Evolutionary conservation across 352 stramenopile species (phyloP).

Genomic region (Phytophthora ramorum): DNA sequence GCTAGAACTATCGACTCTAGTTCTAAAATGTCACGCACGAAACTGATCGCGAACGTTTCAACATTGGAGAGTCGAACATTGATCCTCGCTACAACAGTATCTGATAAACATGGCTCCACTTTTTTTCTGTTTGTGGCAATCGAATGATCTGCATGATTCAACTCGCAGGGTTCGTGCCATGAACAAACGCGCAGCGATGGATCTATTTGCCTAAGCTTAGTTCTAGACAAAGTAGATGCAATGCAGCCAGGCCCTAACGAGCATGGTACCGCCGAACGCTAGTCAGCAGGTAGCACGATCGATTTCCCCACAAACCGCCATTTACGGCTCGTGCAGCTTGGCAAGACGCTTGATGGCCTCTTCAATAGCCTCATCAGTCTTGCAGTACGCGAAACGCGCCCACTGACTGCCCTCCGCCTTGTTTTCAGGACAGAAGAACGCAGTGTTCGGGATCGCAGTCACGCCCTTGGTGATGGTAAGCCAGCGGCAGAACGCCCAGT

Average conservation of each 20-base stretch:
- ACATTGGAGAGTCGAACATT: too few relatives aligned
- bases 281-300: slow-evolving; percentile 24
- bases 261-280: neutral
- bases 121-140: neutral
- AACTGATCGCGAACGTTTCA: neutral
- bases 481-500: slow-evolving; percentile 94
- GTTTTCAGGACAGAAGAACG: slow-evolving; percentile 92
- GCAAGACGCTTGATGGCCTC: slow-evolving; percentile 83
- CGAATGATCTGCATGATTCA: neutral
- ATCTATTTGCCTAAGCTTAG: neutral
- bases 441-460: slow-evolving; percentile 91
- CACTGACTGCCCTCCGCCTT: slow-evolving; percentile 73
- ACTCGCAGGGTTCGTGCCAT: neutral
- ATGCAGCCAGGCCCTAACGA: too few relatives aligned
- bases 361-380: slow-evolving; percentile 93
- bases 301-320: neutral
- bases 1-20: too few relatives aligned
- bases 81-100: too few relatives aligned
- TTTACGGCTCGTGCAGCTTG: slow-evolving; percentile 40
- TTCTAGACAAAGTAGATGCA: neutral
- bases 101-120: slow-evolving; percentile 17
- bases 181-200: too few relatives aligned
- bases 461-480: slow-evolving; percentile 92
- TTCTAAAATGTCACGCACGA: neutral
- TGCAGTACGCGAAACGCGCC: slow-evolving; percentile 96